Evolutionary conservation across 768 basidiomycete species (phyloP).

Genomic region (Pluteus cervinus): DNA sequence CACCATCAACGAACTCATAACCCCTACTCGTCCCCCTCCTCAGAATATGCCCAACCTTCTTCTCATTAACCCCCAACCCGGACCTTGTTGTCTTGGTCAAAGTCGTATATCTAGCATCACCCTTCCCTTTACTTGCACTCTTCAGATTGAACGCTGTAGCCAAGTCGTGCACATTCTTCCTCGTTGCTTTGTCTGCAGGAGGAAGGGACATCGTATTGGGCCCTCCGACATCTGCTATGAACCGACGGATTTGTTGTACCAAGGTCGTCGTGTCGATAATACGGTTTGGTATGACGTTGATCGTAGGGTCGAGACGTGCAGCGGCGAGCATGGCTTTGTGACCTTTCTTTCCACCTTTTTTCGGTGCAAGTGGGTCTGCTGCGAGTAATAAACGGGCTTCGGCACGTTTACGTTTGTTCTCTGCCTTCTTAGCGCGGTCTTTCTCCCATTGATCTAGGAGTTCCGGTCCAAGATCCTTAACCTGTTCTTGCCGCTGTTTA

Average conservation of each 20-base stretch:
- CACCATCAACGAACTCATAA: slow-evolving; percentile 18
- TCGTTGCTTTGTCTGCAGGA: slow-evolving; percentile 66
- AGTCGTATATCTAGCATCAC: slow-evolving; percentile 67
- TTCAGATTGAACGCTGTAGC: slow-evolving; percentile 75
- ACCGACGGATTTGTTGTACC: slow-evolving; percentile 63
- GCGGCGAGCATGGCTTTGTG: slow-evolving; percentile 63
- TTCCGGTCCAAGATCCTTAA: slow-evolving; percentile 45
- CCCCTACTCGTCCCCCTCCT: slow-evolving; percentile 32
- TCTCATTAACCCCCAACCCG: slow-evolving; percentile 50
- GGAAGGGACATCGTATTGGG: slow-evolving; percentile 60
- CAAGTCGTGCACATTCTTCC: slow-evolving; percentile 75
- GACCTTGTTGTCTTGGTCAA: slow-evolving; percentile 62
- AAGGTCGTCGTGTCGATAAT: slow-evolving; percentile 64
- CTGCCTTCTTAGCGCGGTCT: slow-evolving; percentile 82
- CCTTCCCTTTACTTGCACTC: slow-evolving; percentile 71
- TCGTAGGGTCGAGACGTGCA: slow-evolving; percentile 39
- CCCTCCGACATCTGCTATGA: slow-evolving; percentile 52
- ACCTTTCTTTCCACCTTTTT: slow-evolving; percentile 65
- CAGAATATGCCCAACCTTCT: slow-evolving; percentile 43
- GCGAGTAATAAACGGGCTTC: slow-evolving; percentile 48
- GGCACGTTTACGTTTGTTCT: slow-evolving; percentile 57
- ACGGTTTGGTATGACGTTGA: slow-evolving; percentile 38
- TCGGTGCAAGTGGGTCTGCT: slow-evolving; percentile 55
- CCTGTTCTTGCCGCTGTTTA: slow-evolving; percentile 47
- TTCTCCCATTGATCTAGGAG: slow-evolving; percentile 70